Evolutionary conservation across 768 basidiomycete genomes (phyloP), one percentile per base, ranked within the genome.

Genomic region (Agrocybe praecox): DNA sequence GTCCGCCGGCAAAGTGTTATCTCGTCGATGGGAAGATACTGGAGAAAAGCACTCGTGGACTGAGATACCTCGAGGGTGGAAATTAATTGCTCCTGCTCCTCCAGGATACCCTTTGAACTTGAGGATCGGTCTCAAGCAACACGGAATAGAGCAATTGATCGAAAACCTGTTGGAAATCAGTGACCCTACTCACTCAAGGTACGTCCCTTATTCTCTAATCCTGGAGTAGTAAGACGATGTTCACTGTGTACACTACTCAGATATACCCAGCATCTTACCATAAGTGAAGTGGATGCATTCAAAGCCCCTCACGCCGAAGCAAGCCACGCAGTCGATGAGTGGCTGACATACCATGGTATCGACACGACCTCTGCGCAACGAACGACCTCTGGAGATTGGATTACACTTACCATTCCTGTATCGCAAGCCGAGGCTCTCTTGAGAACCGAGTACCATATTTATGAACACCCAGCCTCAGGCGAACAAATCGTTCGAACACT

Each of bases 231-330:
- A 4, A 40, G n/a, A 34, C 36, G 14, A 5, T 15, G 5, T 12
- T 6, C 3, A 40, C 12, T n/a, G n/a, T 14, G 12, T 40, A 40
- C n/a, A 8, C 7, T 15, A 8, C 15, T 7, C 15, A 40, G 67
- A 58, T 84, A 82, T 60, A 80, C 81, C 19, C 67, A 77, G 52
- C 82, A 83, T 60, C 78, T 79, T 78, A 71, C 78, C 21, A 67
- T 80, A 34, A 62, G 72, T 19, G 62, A 73, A 23, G 54, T 57
- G 6, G 45, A 59, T 15, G 52, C 59, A 43, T 74, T 70, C 67
- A 71, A 69, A 7, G 52, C 66, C 11, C 32, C 69, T 11, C 72
- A 74, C 22, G 72, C 73, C 45, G 76, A 75, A 2, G 75, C 72
- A 1, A 61, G 72, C 33, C 69, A 65, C 61, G 55, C 26, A 53